A percentile compares a stretch with the other conserved stretches of the same genome.
Conservation (phyloP, 257 asterid genomes). For the Rehmannia glutinosa region DNA sequence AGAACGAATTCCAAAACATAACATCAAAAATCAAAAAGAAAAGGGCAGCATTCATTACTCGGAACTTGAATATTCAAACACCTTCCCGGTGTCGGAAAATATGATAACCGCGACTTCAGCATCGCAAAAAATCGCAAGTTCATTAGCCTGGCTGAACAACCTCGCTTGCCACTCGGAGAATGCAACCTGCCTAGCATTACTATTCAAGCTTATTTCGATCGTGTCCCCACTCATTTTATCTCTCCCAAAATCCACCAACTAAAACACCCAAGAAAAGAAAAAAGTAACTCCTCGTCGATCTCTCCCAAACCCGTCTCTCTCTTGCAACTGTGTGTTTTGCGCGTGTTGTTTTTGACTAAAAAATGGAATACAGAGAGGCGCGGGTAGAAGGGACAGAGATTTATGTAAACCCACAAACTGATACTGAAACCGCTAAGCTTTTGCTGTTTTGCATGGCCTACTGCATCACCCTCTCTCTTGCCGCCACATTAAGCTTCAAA, state of each 20-base stretch:
- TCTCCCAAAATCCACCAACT: constrained; percentile 4
- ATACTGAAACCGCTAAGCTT: no score
- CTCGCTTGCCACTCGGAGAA: constrained; percentile 45
- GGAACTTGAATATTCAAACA: constrained; percentile 41
- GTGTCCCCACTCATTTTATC: constrained; percentile 32
- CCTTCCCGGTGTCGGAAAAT: constrained; percentile 41
- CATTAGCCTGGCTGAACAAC: constrained; percentile 53
- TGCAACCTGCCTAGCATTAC: constrained; percentile 38
- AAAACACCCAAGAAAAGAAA: no score
- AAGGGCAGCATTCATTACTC: constrained; percentile 19
- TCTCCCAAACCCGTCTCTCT: background rate
- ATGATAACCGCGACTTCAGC: constrained; percentile 51
- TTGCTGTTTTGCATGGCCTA: no score
- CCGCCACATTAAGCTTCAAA: no score
- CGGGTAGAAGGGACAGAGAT: no score
- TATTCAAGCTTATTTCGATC: constrained; percentile 45
- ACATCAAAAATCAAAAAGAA: background rate
- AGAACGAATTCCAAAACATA: background rate
- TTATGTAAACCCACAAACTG: no score
- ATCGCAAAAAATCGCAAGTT: constrained; percentile 51
- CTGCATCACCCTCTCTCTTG: no score
- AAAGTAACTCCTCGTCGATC: background rate
- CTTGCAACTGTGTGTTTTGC: background rate
- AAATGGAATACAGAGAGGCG: no score
- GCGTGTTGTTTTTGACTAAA: no score